phyloP scores from a whole-genome alignment of 805 yeast genomes.

The Suhomyces pyralidae region DNA sequence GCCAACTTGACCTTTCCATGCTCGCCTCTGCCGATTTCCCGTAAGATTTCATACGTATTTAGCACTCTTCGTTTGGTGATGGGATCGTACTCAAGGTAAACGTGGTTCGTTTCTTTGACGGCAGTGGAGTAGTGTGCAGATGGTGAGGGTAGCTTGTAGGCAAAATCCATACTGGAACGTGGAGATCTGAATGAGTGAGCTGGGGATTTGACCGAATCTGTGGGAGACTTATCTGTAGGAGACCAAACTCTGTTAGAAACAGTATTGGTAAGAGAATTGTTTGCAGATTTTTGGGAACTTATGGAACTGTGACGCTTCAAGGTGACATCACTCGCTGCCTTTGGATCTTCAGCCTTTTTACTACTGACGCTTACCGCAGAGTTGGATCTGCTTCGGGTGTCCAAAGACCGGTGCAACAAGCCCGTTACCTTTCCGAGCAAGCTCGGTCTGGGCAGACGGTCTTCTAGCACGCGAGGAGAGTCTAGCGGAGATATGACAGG shows the following conservation, averaged over 20 bases:
- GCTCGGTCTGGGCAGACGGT: conserved; percentile 15
- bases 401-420: conserved; percentile 23
- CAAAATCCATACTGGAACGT: neutral
- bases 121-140: neutral
- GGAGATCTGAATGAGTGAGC: neutral
- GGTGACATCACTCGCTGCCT: neutral
- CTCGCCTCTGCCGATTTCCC: conserved; percentile 92
- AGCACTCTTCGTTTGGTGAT: conserved; percentile 73
- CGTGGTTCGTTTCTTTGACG: conserved; percentile 81
- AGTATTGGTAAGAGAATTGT: too few species aligned
- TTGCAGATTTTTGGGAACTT: neutral
- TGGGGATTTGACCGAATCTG: neutral
- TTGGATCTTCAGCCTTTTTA: conserved; percentile 1
- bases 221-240: neutral
- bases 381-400: conserved; percentile 11
- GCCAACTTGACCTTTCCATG: conserved; percentile 98
- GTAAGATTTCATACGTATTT: conserved; percentile 84
- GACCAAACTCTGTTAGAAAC: too few species aligned
- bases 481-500: conserved; percentile 2
- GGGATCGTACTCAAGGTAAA: conserved; percentile 86
- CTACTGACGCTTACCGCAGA: conserved; percentile 6
- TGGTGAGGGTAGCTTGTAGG: conserved; percentile 6
- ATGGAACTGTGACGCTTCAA: neutral
- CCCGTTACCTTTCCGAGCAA: conserved; percentile 33
- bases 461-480: conserved; percentile 1